Evolutionary conservation across 805 yeast species (phyloP), one percentile per base, ranked within the genome.

Genomic region (Lipomyces yamanashiensis): DNA sequence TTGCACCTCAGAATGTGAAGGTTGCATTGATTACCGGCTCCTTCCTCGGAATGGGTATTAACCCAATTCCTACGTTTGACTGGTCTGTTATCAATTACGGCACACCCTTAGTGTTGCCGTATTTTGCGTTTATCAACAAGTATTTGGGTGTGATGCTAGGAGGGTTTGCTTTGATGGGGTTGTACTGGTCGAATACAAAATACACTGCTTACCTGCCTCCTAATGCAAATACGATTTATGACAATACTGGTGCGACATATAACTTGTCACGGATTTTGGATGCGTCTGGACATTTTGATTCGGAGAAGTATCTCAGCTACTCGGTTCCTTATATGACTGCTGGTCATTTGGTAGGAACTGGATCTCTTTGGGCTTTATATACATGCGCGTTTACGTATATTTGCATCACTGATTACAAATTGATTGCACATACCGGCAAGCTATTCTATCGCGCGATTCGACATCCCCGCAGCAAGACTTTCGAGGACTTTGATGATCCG

Each of bases 301-400:
- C 75, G 52, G 71, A 65, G 2, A 81, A 79, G 68, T 85, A 84
- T 72, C 72, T 77, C 59, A 62, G 76, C 41, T 80, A 82, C 67
- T 85, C 87, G 0, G 87, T 87, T 7, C 87, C 88, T 7, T 85
- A 81, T 71, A 84, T 82, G 71, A 71, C 82, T 43, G 87, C 87
- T 3, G 87, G 85, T 0, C 80, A 80, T 71, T 75, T 84, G 66
- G 83, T 83, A 5, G 59, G 57, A 13, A 58, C 49, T 8, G 63
- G 64, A 1, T 49, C 61, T 15, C 44, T 58, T 5, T 65, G 61
- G 58, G 55, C 56, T 3, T 15, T 63, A 9, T 63, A 49, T 33
- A 63, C 67, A 17, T 52, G 59, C 50, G 37, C 63, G n/a, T 63
- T 55, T 21, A 52, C 49, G 17, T 63, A 63, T 49, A 49, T 59